Percentiles rank a stretch among this genome's conserved stretches.
phyloP scores from a whole-genome alignment of 495 filamentous ascomycete species.

The Schizothecium vesticola region DNA sequence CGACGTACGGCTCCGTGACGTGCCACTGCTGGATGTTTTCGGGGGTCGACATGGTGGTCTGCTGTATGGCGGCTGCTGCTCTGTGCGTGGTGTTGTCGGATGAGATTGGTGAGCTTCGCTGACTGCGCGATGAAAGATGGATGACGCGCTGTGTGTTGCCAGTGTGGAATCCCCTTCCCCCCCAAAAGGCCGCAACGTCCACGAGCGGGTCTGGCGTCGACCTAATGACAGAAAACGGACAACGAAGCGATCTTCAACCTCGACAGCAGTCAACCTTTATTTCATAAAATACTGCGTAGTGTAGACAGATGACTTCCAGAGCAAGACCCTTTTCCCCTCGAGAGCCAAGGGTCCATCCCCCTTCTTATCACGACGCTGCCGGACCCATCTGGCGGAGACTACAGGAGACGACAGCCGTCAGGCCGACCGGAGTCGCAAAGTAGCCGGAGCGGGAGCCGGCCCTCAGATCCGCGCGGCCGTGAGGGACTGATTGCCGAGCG shows the following conservation, averaged over 20 bases:
- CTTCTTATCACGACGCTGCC: neutral
- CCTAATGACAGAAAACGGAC: neutral
- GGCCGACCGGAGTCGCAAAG: neutral
- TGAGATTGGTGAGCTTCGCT: neutral
- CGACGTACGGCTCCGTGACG: constrained; percentile 63
- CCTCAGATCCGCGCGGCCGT: constrained; percentile 25
- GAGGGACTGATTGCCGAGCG: constrained; percentile 7
- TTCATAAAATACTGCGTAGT: neutral
- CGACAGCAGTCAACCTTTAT: neutral
- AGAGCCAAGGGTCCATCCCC: neutral
- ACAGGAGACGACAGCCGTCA: neutral
- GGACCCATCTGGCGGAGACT: neutral
- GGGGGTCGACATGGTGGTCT: constrained; percentile 18
- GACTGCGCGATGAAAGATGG: neutral
- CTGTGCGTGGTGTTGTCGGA: neutral
- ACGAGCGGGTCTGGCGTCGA: neutral
- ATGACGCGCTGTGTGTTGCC: neutral
- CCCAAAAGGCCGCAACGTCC: neutral
- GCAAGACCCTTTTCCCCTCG: neutral
- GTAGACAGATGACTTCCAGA: neutral
- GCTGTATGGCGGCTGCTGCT: neutral
- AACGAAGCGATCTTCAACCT: neutral
- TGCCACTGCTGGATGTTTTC: constrained; percentile 37
- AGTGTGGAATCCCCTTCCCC: neutral
- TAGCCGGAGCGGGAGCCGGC: constrained; percentile 20